Evolutionary conservation across 2,329 filamentous ascomycete genomes (phyloP).

Genomic region (Mollisiaceae sp.): DNA sequence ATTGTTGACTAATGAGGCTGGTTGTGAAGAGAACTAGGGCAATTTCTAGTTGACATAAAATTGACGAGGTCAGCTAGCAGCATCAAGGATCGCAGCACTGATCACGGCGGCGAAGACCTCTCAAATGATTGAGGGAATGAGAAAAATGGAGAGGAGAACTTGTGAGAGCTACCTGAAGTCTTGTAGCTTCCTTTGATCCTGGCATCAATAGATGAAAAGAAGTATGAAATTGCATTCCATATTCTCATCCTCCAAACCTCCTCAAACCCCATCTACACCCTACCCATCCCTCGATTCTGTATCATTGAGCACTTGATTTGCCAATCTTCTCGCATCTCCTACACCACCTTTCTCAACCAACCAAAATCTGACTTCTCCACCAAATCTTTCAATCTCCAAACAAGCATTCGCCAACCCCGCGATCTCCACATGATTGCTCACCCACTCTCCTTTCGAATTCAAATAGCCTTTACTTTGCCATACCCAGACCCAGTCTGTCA

Average conservation of each 20-base stretch:
- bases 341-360: conserved; percentile 16
- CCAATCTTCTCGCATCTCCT: conserved; percentile 16
- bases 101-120: too few relatives aligned
- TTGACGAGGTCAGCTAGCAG: too few relatives aligned
- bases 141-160: too few relatives aligned
- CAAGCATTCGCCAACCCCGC: conserved; percentile 14
- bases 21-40: too few relatives aligned
- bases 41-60: too few relatives aligned
- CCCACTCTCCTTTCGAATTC: conserved; percentile 33
- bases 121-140: too few relatives aligned
- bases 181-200: too few relatives aligned
- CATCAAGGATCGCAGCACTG: too few relatives aligned
- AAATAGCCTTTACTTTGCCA: conserved; percentile 43
- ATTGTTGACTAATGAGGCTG: too few relatives aligned
- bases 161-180: too few relatives aligned
- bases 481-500: conserved; percentile 41
- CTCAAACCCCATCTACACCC: background rate
- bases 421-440: conserved; percentile 17
- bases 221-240: background rate
- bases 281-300: background rate
- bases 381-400: conserved; percentile 4
- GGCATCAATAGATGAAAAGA: background rate
- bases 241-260: background rate
- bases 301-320: conserved; percentile 1
- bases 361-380: conserved; percentile 24